These are phyloP conservation scores for Mucor lusitanicus DNA, from an alignment of 371 early-diverging fungal species.

Conservation along the genomic window DNA sequence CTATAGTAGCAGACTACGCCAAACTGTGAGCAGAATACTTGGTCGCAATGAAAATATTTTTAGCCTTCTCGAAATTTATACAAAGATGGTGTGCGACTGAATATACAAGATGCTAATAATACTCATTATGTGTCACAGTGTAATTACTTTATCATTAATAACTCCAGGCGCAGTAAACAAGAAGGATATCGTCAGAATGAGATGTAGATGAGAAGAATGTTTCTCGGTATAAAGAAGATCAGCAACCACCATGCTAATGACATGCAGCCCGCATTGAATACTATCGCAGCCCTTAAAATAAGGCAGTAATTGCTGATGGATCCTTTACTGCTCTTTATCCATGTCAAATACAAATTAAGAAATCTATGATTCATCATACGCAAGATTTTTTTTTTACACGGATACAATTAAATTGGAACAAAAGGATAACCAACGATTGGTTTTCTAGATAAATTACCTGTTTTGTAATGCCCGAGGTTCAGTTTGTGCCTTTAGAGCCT, in stretches of 20 bases:
- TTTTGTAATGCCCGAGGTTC: conserved; percentile 1
- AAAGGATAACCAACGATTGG: neutral
- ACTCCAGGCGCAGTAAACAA: neutral
- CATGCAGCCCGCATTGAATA: neutral
- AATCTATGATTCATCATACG: neutral
- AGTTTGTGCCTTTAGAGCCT: neutral
- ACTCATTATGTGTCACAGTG: neutral
- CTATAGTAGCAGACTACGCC: neutral
- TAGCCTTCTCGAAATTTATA: neutral
- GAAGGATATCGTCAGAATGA: neutral
- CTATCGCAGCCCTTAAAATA: neutral
- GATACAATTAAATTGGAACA: neutral
- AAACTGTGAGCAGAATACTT: neutral
- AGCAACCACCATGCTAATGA: neutral
- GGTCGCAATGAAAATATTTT: neutral
- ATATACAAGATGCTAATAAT: neutral
- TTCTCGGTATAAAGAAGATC: neutral
- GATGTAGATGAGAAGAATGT: neutral
- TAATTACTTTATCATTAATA: neutral
- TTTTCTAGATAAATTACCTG: neutral
- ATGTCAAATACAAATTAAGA: neutral
- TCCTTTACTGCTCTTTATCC: neutral
- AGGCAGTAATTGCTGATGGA: neutral
- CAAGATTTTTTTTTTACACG: neutral
- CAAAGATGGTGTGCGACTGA: neutral